phyloP scores from a whole-genome alignment of 2,329 filamentous ascomycete species.

The Thelonectria olida region DNA sequence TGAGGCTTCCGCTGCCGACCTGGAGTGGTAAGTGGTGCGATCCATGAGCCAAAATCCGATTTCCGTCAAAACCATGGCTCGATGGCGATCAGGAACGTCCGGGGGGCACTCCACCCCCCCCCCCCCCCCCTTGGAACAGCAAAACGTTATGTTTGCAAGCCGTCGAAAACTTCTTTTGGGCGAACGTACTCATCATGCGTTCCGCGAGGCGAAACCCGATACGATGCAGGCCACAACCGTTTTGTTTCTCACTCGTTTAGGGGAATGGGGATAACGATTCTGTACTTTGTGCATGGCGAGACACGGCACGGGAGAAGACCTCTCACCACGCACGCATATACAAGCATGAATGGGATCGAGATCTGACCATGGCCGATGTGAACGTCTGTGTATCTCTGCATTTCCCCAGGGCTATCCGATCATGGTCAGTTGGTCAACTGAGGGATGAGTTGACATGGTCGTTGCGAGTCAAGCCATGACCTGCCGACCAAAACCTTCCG shows the following conservation, averaged over 20 bases:
- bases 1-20: conserved; percentile 30
- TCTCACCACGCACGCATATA: conserved; percentile 24
- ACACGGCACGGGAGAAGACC: conserved; percentile 22
- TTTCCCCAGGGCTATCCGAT: background rate
- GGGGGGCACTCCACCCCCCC: conserved; percentile 30
- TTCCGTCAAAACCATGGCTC: conserved; percentile 38
- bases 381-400: conserved; percentile 7
- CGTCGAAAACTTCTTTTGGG: background rate
- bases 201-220: background rate
- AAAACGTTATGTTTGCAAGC: conserved; percentile 29
- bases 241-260: background rate
- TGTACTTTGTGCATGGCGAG: conserved; percentile 23
- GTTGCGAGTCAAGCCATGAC: background rate
- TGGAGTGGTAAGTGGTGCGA: conserved; percentile 36
- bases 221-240: background rate
- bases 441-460: background rate
- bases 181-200: background rate
- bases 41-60: conserved; percentile 45
- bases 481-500: background rate
- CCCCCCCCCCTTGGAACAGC: conserved; percentile 18
- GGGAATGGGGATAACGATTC: conserved; percentile 4
- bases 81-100: conserved; percentile 40
- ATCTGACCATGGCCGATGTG: conserved; percentile 29
- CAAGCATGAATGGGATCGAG: conserved; percentile 39
- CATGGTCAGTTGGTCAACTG: background rate